A percentile compares a stretch with the other conserved stretches of the same genome.
These are phyloP conservation scores for Bacidia rubella DNA, from an alignment of 495 filamentous ascomycete species.

Conservation along the genomic window DNA sequence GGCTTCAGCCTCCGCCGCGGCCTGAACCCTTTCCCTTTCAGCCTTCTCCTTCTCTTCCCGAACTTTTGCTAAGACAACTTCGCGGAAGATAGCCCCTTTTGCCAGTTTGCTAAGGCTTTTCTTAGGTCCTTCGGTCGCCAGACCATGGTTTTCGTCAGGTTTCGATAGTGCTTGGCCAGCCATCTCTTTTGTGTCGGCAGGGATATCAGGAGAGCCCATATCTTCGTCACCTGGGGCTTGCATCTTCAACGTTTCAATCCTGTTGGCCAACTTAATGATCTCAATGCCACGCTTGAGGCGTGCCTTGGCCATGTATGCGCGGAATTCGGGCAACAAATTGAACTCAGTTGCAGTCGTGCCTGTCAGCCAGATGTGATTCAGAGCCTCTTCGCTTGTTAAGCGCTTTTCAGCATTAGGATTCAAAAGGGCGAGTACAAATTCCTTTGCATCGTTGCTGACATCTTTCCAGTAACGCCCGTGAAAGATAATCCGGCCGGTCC, in stretches of 20 bases:
- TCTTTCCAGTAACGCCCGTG: slow-evolving; percentile 98
- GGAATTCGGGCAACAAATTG: slow-evolving; percentile 94
- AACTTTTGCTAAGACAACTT: slow-evolving; percentile 95
- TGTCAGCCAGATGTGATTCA: slow-evolving; percentile 80
- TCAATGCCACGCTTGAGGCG: slow-evolving; percentile 90
- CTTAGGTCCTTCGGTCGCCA: slow-evolving; percentile 32
- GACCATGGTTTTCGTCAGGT: slow-evolving; percentile 19
- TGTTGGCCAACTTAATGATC: slow-evolving; percentile 90
- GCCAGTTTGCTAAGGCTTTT: slow-evolving; percentile 61
- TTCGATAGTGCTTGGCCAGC: slow-evolving; percentile 22
- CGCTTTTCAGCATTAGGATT: slow-evolving; percentile 67
- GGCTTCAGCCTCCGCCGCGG: slow-evolving; percentile 33
- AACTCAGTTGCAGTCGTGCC: slow-evolving; percentile 84
- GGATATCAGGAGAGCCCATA: slow-evolving; percentile 46
- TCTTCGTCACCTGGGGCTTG: slow-evolving; percentile 79
- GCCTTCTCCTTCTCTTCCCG: slow-evolving; percentile 82
- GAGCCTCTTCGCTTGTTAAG: slow-evolving; percentile 66
- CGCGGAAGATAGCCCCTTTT: slow-evolving; percentile 85
- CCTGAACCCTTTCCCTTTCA: slow-evolving; percentile 54
- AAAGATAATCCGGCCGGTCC: slow-evolving; percentile 78
- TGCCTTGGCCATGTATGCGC: slow-evolving; percentile 80
- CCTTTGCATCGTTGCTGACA: slow-evolving; percentile 89
- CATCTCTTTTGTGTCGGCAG: slow-evolving; percentile 41
- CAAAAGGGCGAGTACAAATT: slow-evolving; percentile 76
- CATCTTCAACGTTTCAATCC: slow-evolving; percentile 93